Base-by-base conservation (phyloP, 163 green algal genomes). In the Picocystis sp. region DNA sequence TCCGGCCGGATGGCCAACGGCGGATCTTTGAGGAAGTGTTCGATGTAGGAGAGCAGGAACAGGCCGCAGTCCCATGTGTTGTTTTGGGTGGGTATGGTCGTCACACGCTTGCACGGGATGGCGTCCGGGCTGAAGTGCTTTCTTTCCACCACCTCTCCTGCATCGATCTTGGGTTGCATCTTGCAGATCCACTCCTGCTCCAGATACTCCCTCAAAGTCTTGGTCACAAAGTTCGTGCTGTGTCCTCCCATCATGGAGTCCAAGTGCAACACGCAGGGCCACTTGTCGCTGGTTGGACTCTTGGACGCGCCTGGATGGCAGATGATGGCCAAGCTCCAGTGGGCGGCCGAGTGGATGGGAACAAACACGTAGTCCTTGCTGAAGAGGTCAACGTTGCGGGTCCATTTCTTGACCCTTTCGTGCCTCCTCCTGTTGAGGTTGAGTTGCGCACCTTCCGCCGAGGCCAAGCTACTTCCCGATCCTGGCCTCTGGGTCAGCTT, bases 21-120 rank as follows among this genome's bases (percentile, higher is more conserved):
- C 5, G 47, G 47, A 23, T 54, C 47, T 21, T 74, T 42, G 0
- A 63, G 59, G 56, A 94, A 94, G 57, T 77, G 89, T 53, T 95
- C 72, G 6, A 81, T 52, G 60, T 85, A 94, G 34, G 71, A 52
- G 33, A 90, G 77, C 52, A 93, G 50, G 69, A 92, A 96, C 34
- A 94, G 75, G 5, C 87, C 87, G 61, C 87, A 96, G 67, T 96
- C 87, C 54, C 66, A 86, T 64, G 84, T 62, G 66, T 95, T 94
- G 67, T 84, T 61, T 65, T 95, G 86, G 47, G 51, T 46, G 5
- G 77, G 77, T 15, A 74, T 29, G 29, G 59, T 54, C 29, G 29
- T 38, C 5, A 38, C 29, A 12, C 29, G 29, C 29, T 38, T 38
- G 29, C 29, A 38, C 8, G 5, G 29, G 29, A 38, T 38, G 29